Evolutionary conservation across 208 protist genomes (phyloP), one percentile per base, ranked within the genome.

Genomic region (Strigomonas culicis): DNA sequence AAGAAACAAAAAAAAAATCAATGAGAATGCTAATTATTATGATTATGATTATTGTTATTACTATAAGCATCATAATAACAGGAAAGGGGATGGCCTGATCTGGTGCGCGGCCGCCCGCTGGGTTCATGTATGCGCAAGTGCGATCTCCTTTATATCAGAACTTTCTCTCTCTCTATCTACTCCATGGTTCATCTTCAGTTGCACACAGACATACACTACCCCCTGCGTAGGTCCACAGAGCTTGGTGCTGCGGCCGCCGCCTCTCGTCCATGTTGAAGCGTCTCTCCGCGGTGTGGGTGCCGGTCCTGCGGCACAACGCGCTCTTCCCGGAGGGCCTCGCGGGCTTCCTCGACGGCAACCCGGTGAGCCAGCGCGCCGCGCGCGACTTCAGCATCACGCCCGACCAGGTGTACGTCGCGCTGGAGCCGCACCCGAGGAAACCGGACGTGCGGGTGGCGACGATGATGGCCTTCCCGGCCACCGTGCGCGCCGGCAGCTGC

Each of bases 381-480:
- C 36, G 59, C 0, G 41, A 36, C n/a, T 47, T 86, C 13, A 11
- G 55, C 19, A 63, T 90, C 30, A 59, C 63, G 11, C 66, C 73
- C 11, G 82, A 83, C 34, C 62, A 73, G 1, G 77, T 79, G 15
- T 66, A 57, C 22, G 81, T 89, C 21, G 68, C 78, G 10, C 59
- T 84, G 30, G 62, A 65, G 43, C 70, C 70, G 17, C 68, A 79
- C 28, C 15, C 68, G 58, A 59, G 28, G 17, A 22, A 17, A 4
- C 13, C 51, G 11, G 51, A 39, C 30, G 43, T 49, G 43, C 4
- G 17, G 43, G 8, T 49, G 43, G 55, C 25, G 32, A 39, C 36
- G 36, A 66, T 81, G 50, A 74, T 94, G 79, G 87, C 87, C 22
- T 84, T 87, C 31, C 77, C 79, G 0, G 58, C 83, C 25, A 79